Conservation (phyloP, 148 eudicot species). For the Drosera capensis region DNA sequence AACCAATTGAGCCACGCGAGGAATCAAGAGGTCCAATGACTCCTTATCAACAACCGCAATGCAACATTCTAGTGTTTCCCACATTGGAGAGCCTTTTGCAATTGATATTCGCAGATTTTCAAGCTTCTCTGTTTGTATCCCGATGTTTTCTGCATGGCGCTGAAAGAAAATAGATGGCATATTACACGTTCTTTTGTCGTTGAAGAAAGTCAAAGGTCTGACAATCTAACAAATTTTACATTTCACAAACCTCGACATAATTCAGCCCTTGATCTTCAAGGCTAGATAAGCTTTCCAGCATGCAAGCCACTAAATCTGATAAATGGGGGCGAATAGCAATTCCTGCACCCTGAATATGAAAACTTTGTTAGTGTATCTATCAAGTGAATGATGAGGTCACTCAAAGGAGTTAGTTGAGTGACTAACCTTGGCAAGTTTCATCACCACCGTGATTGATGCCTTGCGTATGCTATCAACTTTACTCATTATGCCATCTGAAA, state of each 20-base stretch:
- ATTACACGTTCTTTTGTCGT: neutral
- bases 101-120: constrained; percentile 81
- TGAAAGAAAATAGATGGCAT: constrained; percentile 18
- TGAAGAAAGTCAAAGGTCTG: too few relatives aligned
- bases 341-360: constrained; percentile 65
- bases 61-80: constrained; percentile 94
- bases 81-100: constrained; percentile 96
- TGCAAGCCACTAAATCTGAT: constrained; percentile 81
- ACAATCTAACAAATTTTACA: constrained; percentile 2
- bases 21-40: constrained; percentile 73
- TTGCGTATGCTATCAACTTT: constrained; percentile 90
- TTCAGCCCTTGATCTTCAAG: constrained; percentile 95
- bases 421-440: constrained; percentile 92
- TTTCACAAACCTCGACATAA: constrained; percentile 69
- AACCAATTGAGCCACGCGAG: constrained; percentile 79
- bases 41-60: constrained; percentile 68
- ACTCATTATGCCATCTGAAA: constrained; percentile 91
- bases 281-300: constrained; percentile 95
- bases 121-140: constrained; percentile 84
- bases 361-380: too few relatives aligned
- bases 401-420: too few relatives aligned
- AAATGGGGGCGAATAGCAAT: constrained; percentile 81
- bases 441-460: constrained; percentile 82
- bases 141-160: constrained; percentile 88
- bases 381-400: too few relatives aligned